These are phyloP conservation scores for Trebouxia sp. DNA, from an alignment of 139 green algal species.

Conservation along the genomic window DNA sequence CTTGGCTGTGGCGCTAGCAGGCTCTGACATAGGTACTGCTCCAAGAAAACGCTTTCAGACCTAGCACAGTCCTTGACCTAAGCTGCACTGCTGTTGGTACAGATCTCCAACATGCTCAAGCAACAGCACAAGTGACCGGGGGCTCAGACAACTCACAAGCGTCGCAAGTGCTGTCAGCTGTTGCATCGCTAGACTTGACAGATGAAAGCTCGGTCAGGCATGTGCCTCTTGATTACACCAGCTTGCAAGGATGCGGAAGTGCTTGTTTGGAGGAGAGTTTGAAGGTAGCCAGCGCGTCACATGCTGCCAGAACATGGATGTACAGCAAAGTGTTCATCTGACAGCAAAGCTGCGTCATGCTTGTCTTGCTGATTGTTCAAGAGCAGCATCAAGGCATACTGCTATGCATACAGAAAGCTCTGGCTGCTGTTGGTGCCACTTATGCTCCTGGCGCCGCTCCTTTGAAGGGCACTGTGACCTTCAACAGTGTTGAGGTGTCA, in stretches of 20 bases:
- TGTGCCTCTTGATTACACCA: constrained; percentile 6
- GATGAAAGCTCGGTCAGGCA: neutral
- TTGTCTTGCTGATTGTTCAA: neutral
- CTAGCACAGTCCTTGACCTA: too few relatives aligned
- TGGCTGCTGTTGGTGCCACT: neutral
- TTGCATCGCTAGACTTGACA: neutral
- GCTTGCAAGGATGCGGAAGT: neutral
- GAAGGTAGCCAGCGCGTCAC: neutral
- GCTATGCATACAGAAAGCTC: neutral
- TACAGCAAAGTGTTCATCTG: neutral
- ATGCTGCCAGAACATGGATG: neutral
- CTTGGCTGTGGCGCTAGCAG: constrained; percentile 5
- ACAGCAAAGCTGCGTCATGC: neutral
- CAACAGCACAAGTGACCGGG: neutral
- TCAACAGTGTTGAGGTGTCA: neutral
- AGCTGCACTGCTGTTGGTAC: neutral
- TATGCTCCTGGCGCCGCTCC: constrained; percentile 2
- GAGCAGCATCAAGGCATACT: neutral
- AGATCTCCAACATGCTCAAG: neutral
- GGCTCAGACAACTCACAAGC: neutral
- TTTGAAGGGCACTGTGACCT: neutral
- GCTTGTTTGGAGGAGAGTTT: constrained; percentile 28
- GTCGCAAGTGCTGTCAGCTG: neutral
- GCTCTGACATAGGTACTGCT: neutral
- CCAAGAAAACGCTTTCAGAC: neutral